Base-by-base conservation (phyloP, 257 asterid species). In the Linderniella brevidens region DNA sequence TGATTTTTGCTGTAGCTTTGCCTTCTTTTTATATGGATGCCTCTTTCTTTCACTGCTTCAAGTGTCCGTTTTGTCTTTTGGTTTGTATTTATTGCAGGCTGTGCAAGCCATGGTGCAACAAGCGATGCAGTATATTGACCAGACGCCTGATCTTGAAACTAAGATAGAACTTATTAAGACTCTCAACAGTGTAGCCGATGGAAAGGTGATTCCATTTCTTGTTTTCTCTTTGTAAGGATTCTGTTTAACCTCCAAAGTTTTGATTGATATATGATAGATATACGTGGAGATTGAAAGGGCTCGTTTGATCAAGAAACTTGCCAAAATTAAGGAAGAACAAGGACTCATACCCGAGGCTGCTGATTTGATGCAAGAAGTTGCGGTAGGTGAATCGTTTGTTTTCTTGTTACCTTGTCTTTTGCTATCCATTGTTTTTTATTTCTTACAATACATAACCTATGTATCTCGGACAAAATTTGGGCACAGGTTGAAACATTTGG, bases 211-310 rank as follows among this genome's bases (percentile, higher is more conserved):
- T 53, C 18, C 51, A 49, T 48, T 40, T 13, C 44, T 2, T 16
- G 16, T 49, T 55, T 50, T 3, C 36, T 11, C 13, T 41, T 19
- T 35, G 9, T 18, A 37, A 9, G 44, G 35, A 8, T 48, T 32
- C 17, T 9, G 8, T 20, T 19, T 17, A 19, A 35, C n/a, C 47
- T 19, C 45, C 6, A 25, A 25, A 25, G 32, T 25, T 25, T 55
- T 15, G 36, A 58, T 49, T 37, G 51, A 37, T 13, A 19, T 1
- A 35, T 41, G 46, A 20, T 65, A 84, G 98, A 88, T 88, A 65
- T 88, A 88, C 66, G 98, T 88, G 54, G 98, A 88, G 80, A 88
- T 88, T 46, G 98, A 88, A 74, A 72, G 98, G 58, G 94, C 98
- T 65, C 77, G 98, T 47, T 67, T 88, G 74, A 78, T 88, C 49